These are phyloP conservation scores for Colletotrichum camelliae DNA, from an alignment of 2,329 filamentous ascomycete genomes.

Conservation along the genomic window DNA sequence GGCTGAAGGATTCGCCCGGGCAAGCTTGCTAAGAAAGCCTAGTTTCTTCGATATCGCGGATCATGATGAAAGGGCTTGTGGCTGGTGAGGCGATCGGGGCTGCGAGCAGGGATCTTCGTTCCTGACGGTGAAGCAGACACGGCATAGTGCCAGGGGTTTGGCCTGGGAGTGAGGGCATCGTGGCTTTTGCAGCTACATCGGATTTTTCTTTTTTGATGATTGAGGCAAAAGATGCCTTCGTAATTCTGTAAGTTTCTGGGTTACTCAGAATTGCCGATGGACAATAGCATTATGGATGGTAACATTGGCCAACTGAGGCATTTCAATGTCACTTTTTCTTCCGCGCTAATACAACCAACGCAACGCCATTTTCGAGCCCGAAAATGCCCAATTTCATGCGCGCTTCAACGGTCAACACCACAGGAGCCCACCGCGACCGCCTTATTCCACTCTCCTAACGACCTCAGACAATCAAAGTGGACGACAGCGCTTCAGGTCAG, in stretches of 20 bases:
- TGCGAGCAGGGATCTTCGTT: background rate
- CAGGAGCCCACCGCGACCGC: no score
- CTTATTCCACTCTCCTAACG: background rate
- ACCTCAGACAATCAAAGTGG: background rate
- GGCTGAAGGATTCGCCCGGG: background rate
- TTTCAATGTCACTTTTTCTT: background rate
- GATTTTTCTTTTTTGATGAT: background rate
- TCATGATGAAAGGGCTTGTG: background rate
- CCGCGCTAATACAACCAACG: background rate
- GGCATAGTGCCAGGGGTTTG: background rate
- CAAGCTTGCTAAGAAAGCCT: background rate
- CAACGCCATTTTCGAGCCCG: background rate
- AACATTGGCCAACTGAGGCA: background rate
- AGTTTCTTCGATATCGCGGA: background rate
- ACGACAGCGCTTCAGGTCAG: background rate
- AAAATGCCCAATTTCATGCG: background rate
- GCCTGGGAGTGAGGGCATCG: background rate
- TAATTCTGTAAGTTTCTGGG: background rate
- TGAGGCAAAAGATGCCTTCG: background rate
- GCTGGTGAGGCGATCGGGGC: background rate
- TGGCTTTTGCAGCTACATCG: background rate
- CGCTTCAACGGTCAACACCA: background rate
- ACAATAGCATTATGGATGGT: background rate
- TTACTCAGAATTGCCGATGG: accelerated
- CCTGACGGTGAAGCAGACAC: background rate